phyloP scores from a whole-genome alignment of 192 early-diverging fungal species.

The Lunasporangiospora selenospora region DNA sequence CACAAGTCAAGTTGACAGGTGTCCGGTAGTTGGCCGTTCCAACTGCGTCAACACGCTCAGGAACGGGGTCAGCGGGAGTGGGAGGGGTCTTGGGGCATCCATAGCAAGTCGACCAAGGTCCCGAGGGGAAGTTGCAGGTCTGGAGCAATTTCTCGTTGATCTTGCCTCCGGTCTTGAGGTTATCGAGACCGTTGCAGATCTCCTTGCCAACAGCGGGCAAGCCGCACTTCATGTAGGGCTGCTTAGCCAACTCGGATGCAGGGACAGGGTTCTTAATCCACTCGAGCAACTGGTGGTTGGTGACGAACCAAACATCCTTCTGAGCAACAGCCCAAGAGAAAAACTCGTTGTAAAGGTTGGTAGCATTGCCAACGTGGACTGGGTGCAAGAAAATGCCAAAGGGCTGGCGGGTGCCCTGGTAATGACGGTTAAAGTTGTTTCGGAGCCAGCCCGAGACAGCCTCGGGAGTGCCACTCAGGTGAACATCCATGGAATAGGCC shows the following conservation, averaged over 20 bases:
- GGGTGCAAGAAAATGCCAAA: conserved; percentile 56
- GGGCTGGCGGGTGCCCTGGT: conserved; percentile 57
- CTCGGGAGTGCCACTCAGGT: conserved; percentile 49
- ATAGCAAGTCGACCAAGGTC: conserved; percentile 61
- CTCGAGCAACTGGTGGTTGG: conserved; percentile 68
- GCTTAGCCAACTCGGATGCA: conserved; percentile 62
- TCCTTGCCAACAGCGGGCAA: conserved; percentile 62
- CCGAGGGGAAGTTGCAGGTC: conserved; percentile 55
- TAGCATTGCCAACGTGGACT: conserved; percentile 51
- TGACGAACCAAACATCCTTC: conserved; percentile 78
- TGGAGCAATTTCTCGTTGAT: conserved; percentile 47
- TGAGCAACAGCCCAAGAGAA: conserved; percentile 58
- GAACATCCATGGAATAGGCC: conserved; percentile 54
- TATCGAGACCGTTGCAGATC: conserved; percentile 78
- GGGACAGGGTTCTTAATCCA: conserved; percentile 86
- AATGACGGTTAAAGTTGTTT: conserved; percentile 63
- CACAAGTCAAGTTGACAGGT: conserved; percentile 65
- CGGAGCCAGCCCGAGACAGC: conserved; percentile 55
- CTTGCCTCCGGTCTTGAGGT: conserved; percentile 34
- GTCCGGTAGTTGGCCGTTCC: conserved; percentile 47
- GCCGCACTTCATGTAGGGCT: conserved; percentile 71
- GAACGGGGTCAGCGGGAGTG: conserved; percentile 49
- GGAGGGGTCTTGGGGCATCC: conserved; percentile 57
- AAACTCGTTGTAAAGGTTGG: conserved; percentile 51
- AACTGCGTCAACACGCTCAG: conserved; percentile 27